Evolutionary conservation across 108 stramenopile genomes (phyloP), one percentile per base, ranked within the genome.

Genomic region (Asterionellopsis glacialis): DNA sequence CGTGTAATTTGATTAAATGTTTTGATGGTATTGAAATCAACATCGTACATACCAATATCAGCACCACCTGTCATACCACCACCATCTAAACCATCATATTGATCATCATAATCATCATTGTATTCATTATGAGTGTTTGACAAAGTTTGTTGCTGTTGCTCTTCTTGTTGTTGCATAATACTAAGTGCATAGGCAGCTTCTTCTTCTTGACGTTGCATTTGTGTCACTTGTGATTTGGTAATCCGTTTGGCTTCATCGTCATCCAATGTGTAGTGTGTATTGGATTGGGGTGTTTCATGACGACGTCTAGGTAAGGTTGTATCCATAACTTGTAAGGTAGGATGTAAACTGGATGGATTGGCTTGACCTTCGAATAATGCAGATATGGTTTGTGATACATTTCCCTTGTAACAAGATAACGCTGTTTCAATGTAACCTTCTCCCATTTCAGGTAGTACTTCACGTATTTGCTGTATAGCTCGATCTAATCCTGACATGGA

Each of bases 61-160:
- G 70, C 49, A 13, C 72, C 72, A 39, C 70, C 73, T 25, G 55
- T 55, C 13, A 57, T 76, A 72, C 72, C 79, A 49, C 80, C 87
- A 6, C 69, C 59, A 11, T 67, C 85, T 45, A 77, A 78, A 1
- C 81, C 91, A 70, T 92, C 87, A 44, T 88, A 88, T 68, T 92
- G 87, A 73, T 92, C 91, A 55, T 92, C 87, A 50, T 92, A 88
- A 44, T 92, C 91, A 62, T 92, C 91, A 56, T 91, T 60, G 62
- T 92, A 92, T 63, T 88, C 85, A 61, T 85, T 57, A 0, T 52
- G 58, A 28, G 26, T 59, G 51, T 26, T 7, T 14, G 44, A 14
- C 6, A 53, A 12, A n/a, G 27, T 11, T 18, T 23, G 54, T 22
- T 51, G 24, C 38, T 53, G 27, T 11, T 38, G 5, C 56, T 70